These are phyloP conservation scores for Ceratobasidium papillatum DNA, from an alignment of 1,284 basidiomycete species.

Conservation along the genomic window DNA sequence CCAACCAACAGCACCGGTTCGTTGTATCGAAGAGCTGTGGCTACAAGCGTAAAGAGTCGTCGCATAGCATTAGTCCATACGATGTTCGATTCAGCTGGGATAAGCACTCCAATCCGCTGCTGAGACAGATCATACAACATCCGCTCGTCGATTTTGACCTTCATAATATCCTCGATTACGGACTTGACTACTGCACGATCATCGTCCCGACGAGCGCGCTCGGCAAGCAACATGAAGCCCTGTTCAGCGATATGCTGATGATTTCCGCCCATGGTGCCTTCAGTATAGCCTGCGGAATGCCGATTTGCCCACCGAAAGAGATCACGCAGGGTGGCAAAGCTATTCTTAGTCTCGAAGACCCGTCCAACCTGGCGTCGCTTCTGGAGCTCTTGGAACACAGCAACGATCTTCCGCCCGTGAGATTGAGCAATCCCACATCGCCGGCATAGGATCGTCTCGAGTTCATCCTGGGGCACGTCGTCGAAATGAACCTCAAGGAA, in stretches of 20 bases:
- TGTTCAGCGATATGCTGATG: constrained; percentile 96
- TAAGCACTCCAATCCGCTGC: constrained; percentile 13
- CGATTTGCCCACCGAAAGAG: constrained; percentile 97
- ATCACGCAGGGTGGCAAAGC: constrained; percentile 96
- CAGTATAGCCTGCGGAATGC: constrained; percentile 53
- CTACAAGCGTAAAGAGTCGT: constrained; percentile 85
- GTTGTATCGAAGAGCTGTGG: constrained; percentile 85
- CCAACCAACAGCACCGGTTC: constrained; percentile 98
- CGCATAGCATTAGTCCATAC: constrained; percentile 96
- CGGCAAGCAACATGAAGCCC: constrained; percentile 97
- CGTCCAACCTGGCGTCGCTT: constrained; percentile 89
- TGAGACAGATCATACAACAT: constrained; percentile 68
- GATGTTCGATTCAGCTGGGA: constrained; percentile 57
- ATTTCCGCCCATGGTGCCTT: constrained; percentile 65
- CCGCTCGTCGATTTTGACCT: constrained; percentile 81
- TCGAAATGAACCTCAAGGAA: constrained; percentile 99
- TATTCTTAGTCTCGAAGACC: constrained; percentile 97
- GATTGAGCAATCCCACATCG: constrained; percentile 91
- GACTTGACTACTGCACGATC: constrained; percentile 92
- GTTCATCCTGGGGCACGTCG: constrained; percentile 93
- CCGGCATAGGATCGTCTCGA: constrained; percentile 92
- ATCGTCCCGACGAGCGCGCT: constrained; percentile 84
- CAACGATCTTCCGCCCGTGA: constrained; percentile 90
- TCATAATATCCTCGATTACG: constrained; percentile 91
- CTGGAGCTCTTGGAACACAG: constrained; percentile 93